Evolutionary conservation across 257 asterid species (phyloP).

Genomic region (Nicotiana attenuata): DNA sequence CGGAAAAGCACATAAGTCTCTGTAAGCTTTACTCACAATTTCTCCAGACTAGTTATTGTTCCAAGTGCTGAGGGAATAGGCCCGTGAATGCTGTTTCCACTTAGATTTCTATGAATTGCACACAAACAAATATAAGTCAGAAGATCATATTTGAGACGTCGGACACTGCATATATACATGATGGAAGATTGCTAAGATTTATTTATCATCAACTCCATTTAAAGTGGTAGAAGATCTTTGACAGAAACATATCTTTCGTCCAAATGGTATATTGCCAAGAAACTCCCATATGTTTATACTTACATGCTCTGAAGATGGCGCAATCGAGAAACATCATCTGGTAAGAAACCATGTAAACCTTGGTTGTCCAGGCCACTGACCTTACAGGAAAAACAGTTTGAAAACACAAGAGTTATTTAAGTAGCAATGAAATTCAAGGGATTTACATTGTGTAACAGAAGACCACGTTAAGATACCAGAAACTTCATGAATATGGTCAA

Average conservation of each 20-base stretch:
- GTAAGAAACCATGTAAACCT: conserved; percentile 83
- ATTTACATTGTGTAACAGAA: too few species aligned
- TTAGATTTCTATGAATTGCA: conserved; percentile 62
- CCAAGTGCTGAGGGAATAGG: conserved; percentile 82
- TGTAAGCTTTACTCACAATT: conserved; percentile 45
- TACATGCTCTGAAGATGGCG: conserved; percentile 94
- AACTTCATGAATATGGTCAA: background rate
- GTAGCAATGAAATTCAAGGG: too few species aligned
- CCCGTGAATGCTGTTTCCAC: conserved; percentile 83
- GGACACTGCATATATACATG: background rate
- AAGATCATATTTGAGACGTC: background rate
- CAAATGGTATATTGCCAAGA: background rate
- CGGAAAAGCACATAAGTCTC: background rate
- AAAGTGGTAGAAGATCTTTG: background rate
- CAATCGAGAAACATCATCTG: conserved; percentile 61
- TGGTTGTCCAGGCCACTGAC: conserved; percentile 86
- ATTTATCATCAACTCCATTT: background rate
- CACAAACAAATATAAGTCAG: background rate
- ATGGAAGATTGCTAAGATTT: background rate
- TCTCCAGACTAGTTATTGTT: conserved; percentile 54
- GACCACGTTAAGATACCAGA: too few species aligned
- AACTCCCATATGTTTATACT: conserved; percentile 24
- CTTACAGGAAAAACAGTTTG: conserved; percentile 20
- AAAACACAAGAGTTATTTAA: too few species aligned
- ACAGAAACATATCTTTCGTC: background rate